These are phyloP conservation scores for Wickerhamiella kurtzmanii DNA, from an alignment of 805 yeast genomes.

Conservation along the genomic window DNA sequence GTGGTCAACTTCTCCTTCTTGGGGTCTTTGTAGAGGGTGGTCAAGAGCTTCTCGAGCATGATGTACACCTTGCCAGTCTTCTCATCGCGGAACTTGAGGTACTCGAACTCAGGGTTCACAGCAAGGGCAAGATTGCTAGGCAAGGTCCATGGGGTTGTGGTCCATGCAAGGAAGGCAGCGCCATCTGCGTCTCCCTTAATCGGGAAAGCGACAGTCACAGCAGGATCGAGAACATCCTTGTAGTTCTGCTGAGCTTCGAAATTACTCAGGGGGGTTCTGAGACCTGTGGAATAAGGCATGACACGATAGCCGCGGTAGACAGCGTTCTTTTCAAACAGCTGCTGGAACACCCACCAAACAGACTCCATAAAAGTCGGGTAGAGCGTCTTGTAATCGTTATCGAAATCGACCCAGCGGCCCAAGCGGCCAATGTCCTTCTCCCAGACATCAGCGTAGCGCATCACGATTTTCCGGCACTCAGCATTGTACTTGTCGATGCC, in stretches of 20 bases:
- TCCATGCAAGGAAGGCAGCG: constrained; percentile 78
- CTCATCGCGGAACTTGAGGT: constrained; percentile 85
- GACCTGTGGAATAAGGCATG: constrained; percentile 98
- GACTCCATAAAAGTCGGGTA: constrained; percentile 96
- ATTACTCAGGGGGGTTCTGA: constrained; percentile 90
- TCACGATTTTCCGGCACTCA: constrained; percentile 92
- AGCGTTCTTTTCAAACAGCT: constrained; percentile 67
- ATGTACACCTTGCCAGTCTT: constrained; percentile 70
- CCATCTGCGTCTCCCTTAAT: constrained; percentile 69
- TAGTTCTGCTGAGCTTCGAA: constrained; percentile 98
- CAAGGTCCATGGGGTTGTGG: constrained; percentile 99
- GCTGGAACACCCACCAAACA: constrained; percentile 97
- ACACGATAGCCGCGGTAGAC: constrained; percentile 94
- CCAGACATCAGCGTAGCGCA: constrained; percentile 96
- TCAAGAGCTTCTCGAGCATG: constrained; percentile 67
- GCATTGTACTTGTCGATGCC: constrained; percentile 90
- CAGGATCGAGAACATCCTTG: constrained; percentile 95
- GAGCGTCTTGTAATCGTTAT: constrained; percentile 92
- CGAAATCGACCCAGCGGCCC: constrained; percentile 99
- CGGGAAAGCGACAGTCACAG: constrained; percentile 84
- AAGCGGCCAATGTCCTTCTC: constrained; percentile 80
- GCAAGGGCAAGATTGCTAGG: constrained; percentile 89
- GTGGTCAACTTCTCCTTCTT: constrained; percentile 74
- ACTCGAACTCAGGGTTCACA: constrained; percentile 82
- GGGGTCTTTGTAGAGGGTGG: constrained; percentile 87